Percentiles rank a stretch among this genome's conserved stretches.
These are phyloP conservation scores for Alternaria atra DNA, from an alignment of 2,329 filamentous ascomycete species.

Conservation along the genomic window DNA sequence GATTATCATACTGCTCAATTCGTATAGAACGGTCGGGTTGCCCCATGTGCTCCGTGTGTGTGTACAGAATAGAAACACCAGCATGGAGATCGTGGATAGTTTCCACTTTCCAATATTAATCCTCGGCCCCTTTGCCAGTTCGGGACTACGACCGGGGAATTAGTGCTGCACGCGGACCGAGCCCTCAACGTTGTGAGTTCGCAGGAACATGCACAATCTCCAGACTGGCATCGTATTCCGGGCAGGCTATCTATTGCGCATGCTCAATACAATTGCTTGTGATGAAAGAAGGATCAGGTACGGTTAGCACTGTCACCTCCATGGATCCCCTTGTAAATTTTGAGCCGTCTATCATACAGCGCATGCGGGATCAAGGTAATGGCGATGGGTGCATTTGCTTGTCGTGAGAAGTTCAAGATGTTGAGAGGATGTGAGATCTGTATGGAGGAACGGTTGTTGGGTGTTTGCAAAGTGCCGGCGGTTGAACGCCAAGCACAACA, in stretches of 20 bases:
- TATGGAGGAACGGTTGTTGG: too few species aligned
- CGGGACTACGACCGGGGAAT: background rate
- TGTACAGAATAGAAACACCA: constrained; percentile 1
- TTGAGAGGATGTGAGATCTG: too few species aligned
- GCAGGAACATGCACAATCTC: too few species aligned
- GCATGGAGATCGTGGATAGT: constrained; percentile 4
- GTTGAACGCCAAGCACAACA: too few species aligned
- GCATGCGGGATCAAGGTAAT: too few species aligned
- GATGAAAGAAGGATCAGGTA: background rate
- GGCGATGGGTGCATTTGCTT: too few species aligned
- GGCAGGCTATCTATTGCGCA: background rate
- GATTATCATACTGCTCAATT: constrained; percentile 6
- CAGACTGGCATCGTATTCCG: background rate
- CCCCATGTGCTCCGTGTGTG: constrained; percentile 1
- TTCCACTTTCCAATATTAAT: constrained; percentile 13
- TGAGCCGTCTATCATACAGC: background rate
- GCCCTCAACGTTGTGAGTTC: background rate
- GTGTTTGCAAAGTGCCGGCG: too few species aligned
- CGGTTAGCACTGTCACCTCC: background rate
- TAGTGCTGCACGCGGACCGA: background rate
- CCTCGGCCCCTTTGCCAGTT: constrained; percentile 3
- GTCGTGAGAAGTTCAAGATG: too few species aligned
- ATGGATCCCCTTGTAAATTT: background rate
- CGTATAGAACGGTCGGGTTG: constrained; percentile 8
- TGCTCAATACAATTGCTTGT: background rate